These are phyloP conservation scores for Lunularia cruciata DNA, from an alignment of 225 moss, liverwort and hornwort genomes.

Conservation along the genomic window DNA sequence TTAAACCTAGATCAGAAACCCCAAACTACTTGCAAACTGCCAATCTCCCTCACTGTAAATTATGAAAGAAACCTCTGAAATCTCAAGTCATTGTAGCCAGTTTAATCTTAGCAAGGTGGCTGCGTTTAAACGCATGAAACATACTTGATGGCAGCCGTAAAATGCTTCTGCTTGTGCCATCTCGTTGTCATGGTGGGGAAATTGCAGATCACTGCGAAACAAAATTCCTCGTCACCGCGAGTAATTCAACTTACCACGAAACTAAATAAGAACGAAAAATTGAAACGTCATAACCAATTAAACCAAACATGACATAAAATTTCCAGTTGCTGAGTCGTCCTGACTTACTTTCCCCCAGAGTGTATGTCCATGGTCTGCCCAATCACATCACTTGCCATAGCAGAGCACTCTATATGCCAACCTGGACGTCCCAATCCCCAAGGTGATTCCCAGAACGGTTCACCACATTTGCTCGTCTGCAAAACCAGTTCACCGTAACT, in stretches of 20 bases:
- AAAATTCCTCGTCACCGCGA: no score
- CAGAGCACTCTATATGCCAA: constrained; percentile 98
- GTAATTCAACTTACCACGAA: no score
- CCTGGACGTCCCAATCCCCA: constrained; percentile 95
- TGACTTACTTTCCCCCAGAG: constrained; percentile 94
- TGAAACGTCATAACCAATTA: no score
- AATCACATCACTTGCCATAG: constrained; percentile 91
- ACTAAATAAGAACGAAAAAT: no score
- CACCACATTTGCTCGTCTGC: constrained; percentile 86
- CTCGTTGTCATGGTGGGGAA: constrained; percentile 97
- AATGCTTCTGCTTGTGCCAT: constrained; percentile 93
- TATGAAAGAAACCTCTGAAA: no score
- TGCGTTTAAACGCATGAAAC: background rate
- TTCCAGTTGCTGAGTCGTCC: background rate
- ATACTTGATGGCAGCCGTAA: constrained; percentile 70
- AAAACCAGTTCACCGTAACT: background rate
- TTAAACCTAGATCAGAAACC: no score
- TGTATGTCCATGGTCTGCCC: constrained; percentile 82
- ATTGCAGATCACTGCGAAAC: constrained; percentile 71
- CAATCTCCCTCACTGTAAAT: no score
- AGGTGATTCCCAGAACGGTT: constrained; percentile 90
- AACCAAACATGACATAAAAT: background rate
- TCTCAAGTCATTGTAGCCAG: no score
- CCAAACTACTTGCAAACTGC: no score
- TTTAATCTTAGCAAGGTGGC: background rate